Conservation (phyloP, 108 stramenopile genomes). For the Pseudonitzschia pungens region DNA sequence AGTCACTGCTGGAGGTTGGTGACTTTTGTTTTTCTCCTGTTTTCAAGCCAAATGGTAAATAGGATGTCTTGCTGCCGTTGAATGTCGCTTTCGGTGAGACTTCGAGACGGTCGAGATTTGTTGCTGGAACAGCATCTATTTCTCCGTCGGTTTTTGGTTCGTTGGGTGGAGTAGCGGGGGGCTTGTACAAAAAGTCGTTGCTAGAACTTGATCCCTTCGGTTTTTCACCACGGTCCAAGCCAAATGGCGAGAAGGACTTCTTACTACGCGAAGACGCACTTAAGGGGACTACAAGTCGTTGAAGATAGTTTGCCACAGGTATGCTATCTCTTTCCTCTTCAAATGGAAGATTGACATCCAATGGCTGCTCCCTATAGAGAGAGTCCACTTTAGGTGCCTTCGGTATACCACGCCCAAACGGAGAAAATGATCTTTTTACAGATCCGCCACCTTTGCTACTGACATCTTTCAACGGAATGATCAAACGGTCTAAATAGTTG, state of each 20-base stretch:
- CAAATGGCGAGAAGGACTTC: slow-evolving; percentile 5
- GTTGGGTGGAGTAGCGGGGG: background rate
- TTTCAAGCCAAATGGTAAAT: background rate
- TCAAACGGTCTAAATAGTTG: background rate
- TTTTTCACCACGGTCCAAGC: background rate
- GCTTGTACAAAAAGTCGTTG: background rate
- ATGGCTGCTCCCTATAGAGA: background rate
- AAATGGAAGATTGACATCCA: background rate
- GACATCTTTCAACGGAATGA: background rate
- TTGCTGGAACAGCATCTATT: background rate
- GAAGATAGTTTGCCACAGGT: slow-evolving; percentile 1
- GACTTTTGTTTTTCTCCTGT: background rate
- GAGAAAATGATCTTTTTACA: slow-evolving; percentile 2
- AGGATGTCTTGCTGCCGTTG: background rate
- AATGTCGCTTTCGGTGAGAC: background rate
- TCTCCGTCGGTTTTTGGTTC: background rate
- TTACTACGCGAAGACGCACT: background rate
- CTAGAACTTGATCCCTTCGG: background rate
- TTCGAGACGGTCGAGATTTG: background rate
- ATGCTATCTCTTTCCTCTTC: background rate
- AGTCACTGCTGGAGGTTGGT: background rate
- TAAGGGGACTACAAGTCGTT: background rate
- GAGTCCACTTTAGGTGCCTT: background rate
- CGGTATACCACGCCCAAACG: background rate
- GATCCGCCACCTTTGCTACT: background rate